Base-by-base conservation (phyloP, 768 basidiomycete species). In the Pisolithus sp. region DNA sequence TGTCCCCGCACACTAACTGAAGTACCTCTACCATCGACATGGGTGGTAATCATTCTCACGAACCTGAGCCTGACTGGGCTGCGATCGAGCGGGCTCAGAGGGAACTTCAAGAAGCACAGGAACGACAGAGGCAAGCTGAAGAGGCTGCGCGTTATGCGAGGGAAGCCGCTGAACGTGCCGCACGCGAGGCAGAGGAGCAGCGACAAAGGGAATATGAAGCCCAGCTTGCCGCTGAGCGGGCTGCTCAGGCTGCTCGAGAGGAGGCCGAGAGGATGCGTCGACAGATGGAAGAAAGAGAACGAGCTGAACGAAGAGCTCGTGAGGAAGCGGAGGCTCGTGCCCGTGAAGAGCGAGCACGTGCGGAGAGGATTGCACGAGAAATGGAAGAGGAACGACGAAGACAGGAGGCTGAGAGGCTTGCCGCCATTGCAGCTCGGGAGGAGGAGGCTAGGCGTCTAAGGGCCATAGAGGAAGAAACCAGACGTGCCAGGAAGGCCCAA, bases 361-460 rank as follows among this genome's bases (percentile, higher is more conserved):
- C 48, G 0, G 8, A 49, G 13, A 17, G 37, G 20, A 41, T 51
- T 9, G 37, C 28, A 7, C n/a, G 3, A 9, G 26, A 58, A 13
- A 55, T 46, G 1, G 56, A 53, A 7, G 48, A 23, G 18, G 57
- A 57, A 1, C 55, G 58, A 2, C 20, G 57, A 21, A 26, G n/a
- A 13, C 13, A 57, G 18, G 63, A 60, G 1, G 60, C 57, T 10
- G 49, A 58, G 53, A 55, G 20, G 28, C 43, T 17, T 21, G 55
- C 48, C 15, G 55, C 54, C n/a, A 42, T 10, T 2, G 51, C 53
- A 23, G 59, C 53, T 5, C 56, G n/a, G 40, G 50, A 59, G 37
- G 59, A 59, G 2, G 51, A 53, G 0, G 53, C 55, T 17, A 55
- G 46, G 17, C n/a, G 49, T 0, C 53, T 57, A 23, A n/a, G 31